These are phyloP conservation scores for Polyporus arcularius DNA, from an alignment of 768 basidiomycete genomes.

Conservation along the genomic window DNA sequence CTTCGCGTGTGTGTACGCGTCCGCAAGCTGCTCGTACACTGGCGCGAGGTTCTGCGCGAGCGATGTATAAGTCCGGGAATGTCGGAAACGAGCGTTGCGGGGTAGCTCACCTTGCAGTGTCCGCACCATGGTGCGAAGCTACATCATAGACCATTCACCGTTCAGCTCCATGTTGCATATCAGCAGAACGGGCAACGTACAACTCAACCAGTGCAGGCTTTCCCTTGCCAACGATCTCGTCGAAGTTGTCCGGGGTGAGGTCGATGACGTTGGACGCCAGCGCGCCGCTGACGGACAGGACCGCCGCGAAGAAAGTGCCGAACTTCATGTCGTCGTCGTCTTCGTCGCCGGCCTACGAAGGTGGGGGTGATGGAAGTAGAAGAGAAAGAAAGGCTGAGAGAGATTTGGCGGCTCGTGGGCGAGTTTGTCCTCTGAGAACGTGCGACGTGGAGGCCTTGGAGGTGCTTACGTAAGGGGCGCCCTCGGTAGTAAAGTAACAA, in stretches of 20 bases:
- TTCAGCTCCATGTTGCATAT: too few species aligned
- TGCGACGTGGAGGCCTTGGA: slow-evolving; percentile 19
- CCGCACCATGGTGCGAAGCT: slow-evolving; percentile 92
- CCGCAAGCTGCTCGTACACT: slow-evolving; percentile 83
- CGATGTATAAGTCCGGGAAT: slow-evolving; percentile 9
- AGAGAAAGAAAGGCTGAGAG: slow-evolving; percentile 1
- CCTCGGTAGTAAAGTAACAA: slow-evolving; percentile 1
- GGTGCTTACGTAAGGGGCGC: slow-evolving; percentile 10
- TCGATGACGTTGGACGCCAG: slow-evolving; percentile 85
- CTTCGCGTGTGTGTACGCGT: slow-evolving; percentile 77
- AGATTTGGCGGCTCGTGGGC: not conserved
- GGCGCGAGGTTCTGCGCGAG: slow-evolving; percentile 78
- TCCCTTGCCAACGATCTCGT: slow-evolving; percentile 71
- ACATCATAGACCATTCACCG: too few species aligned
- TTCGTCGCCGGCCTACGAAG: slow-evolving; percentile 31
- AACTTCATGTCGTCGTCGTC: slow-evolving; percentile 1
- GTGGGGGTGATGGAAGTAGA: slow-evolving; percentile 51
- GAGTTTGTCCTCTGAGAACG: slow-evolving; percentile 21
- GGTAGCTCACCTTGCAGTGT: slow-evolving; percentile 73
- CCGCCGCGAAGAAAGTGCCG: slow-evolving; percentile 42
- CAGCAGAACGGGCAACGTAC: slow-evolving; percentile 48
- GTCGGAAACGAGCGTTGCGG: not conserved
- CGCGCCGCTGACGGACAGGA: slow-evolving; percentile 51
- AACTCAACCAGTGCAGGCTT: slow-evolving; percentile 90
- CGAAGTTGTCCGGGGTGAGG: slow-evolving; percentile 74